Evolutionary conservation across 768 basidiomycete genomes (phyloP), one percentile per base, ranked within the genome.

Genomic region (Pulveroboletus sp.): DNA sequence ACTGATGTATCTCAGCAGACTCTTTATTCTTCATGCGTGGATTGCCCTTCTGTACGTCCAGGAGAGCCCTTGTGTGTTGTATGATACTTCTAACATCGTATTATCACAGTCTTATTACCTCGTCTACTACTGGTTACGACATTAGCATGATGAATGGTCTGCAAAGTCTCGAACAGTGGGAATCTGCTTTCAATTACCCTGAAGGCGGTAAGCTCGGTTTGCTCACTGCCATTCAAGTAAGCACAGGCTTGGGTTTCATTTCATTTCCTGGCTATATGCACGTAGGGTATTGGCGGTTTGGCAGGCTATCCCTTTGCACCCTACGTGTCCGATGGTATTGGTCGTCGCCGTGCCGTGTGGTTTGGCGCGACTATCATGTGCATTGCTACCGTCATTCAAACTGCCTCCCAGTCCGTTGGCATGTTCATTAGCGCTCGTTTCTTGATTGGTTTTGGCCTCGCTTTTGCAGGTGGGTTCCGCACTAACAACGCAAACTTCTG

Each of bases 401-500:
- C 84, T 2, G 84, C 85, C 9, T 72, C 86, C 19, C 77, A 81
- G 47, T 84, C 80, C 29, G 76, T 87, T 19, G 79, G 77, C 54
- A 85, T 87, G 83, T 90, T 90, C 74, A 85, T 89, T 58, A 85
- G 84, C 53, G 83, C 88, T 61, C 84, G 87, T 59, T 85, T 86
- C 74, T 71, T 85, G 45, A 84, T 87, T 47, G 87, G 87, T 43
- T 87, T 89, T 62, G 86, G 87, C 54, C 73, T 87, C 36, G 82
- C 84, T 2, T 87, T 87, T 56, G 85, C 85, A 49, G 72, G 79
- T 73, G 55, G 64, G 72, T 54, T 19, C 35, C 6, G n/a, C n/a
- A 29, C 27, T 11, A 29, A 6, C 43, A 23, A 19, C 11, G 13
- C 21, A 43, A n/a, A 16, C 16, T 11, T 33, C 17, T 11, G 1